These are phyloP conservation scores for Pholiota molesta DNA, from an alignment of 768 basidiomycete genomes.

Conservation along the genomic window DNA sequence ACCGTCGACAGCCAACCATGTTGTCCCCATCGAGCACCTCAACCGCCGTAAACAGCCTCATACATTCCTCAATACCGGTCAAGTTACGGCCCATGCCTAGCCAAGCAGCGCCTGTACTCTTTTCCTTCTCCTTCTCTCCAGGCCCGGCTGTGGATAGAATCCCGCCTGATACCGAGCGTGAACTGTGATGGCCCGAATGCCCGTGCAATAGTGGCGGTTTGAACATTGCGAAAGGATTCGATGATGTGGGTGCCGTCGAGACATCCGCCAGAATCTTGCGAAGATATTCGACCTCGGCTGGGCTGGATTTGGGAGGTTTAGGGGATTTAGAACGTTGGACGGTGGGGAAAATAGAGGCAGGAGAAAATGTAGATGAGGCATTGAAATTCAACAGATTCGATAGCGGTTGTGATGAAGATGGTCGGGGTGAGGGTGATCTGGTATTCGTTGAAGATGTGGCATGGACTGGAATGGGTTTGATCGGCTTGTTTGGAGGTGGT, in stretches of 20 bases:
- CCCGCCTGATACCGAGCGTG: conserved; percentile 6
- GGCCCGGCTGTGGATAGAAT: background rate
- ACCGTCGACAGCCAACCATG: conserved; percentile 89
- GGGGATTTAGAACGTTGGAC: conserved; percentile 43
- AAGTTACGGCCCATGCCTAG: conserved; percentile 51
- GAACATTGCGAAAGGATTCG: conserved; percentile 52
- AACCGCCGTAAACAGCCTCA: conserved; percentile 89
- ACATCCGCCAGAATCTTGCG: conserved; percentile 71
- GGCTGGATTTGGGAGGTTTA: conserved; percentile 54
- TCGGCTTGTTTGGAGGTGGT: conserved; percentile 6
- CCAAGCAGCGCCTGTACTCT: conserved; percentile 30
- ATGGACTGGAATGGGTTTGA: conserved; percentile 6
- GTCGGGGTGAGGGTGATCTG: conserved; percentile 1
- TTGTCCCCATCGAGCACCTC: conserved; percentile 94
- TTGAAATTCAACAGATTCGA: conserved; percentile 7
- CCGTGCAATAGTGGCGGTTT: conserved; percentile 35
- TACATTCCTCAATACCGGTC: conserved; percentile 73
- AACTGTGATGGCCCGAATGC: conserved; percentile 3
- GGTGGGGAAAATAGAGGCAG: conserved; percentile 20
- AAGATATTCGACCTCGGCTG: conserved; percentile 67
- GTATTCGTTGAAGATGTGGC: background rate
- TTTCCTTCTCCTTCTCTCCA: conserved; percentile 8
- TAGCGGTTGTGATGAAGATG: conserved; percentile 6
- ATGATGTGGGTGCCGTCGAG: conserved; percentile 38
- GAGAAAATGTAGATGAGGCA: conserved; percentile 10